Evolutionary conservation across 805 yeast genomes (phyloP).

Genomic region (Barnettozyma sucrosica): DNA sequence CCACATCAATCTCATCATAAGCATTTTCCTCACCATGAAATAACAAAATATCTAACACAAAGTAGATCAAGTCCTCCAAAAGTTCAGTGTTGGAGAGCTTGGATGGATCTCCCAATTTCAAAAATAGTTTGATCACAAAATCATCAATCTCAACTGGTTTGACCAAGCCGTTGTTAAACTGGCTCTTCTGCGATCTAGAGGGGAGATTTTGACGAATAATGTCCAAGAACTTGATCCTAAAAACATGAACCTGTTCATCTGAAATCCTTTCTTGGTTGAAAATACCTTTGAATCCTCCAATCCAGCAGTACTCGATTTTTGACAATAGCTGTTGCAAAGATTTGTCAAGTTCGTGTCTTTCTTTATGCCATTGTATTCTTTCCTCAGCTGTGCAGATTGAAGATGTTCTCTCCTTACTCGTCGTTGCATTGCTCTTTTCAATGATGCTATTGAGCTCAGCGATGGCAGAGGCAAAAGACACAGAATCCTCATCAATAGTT

Average conservation of each 20-base stretch:
- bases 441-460: constrained; percentile 48
- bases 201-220: constrained; percentile 44
- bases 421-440: constrained; percentile 52
- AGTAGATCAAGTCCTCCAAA: constrained; percentile 59
- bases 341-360: constrained; percentile 56
- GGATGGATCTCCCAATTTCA: constrained; percentile 39
- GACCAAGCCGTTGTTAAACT: constrained; percentile 1
- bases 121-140: constrained; percentile 44
- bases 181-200: constrained; percentile 39
- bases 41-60: constrained; percentile 52
- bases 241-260: constrained; percentile 23
- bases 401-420: constrained; percentile 47
- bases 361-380: constrained; percentile 73
- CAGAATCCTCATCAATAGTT: constrained; percentile 36
- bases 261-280: constrained; percentile 37
- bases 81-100: constrained; percentile 30
- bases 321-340: constrained; percentile 47
- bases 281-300: constrained; percentile 70
- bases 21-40: constrained; percentile 62
- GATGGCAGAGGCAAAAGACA: constrained; percentile 42
- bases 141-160: constrained; percentile 35
- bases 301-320: constrained; percentile 59
- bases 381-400: constrained; percentile 50
- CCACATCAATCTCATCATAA: constrained; percentile 60
- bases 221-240: constrained; percentile 33